A percentile compares a stretch with the other conserved stretches of the same genome.
phyloP scores from a whole-genome alignment of 1,139 yeast species.

The Blastobotrys serpentis region DNA sequence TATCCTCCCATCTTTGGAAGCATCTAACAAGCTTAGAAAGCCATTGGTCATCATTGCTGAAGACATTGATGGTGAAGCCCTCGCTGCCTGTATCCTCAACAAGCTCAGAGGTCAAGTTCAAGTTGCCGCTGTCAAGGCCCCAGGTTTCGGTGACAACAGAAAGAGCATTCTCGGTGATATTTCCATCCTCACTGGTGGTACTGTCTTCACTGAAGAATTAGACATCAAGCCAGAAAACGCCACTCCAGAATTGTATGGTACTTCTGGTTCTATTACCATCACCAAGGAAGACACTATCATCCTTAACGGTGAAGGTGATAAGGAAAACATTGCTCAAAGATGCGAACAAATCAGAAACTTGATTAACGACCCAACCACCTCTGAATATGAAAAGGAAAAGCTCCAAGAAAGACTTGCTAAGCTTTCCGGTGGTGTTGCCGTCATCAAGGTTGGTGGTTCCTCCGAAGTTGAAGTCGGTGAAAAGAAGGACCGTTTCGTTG shows the following conservation, averaged over 20 bases:
- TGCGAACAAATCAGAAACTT: conserved; percentile 94
- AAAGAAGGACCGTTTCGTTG: conserved; percentile 99
- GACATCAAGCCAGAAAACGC: conserved; percentile 97
- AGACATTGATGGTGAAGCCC: conserved; percentile 97
- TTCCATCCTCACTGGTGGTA: conserved; percentile 96
- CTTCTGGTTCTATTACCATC: conserved; percentile 88
- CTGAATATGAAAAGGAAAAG: conserved; percentile 97
- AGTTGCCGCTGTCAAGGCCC: conserved; percentile 98
- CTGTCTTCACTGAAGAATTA: conserved; percentile 97
- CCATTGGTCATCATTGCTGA: conserved; percentile 94
- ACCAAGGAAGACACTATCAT: conserved; percentile 97
- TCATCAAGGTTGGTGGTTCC: conserved; percentile 95
- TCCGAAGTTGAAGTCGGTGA: conserved; percentile 99
- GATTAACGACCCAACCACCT: conserved; percentile 66
- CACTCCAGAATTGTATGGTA: conserved; percentile 86
- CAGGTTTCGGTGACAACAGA: conserved; percentile 99
- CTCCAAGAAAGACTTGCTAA: conserved; percentile 98
- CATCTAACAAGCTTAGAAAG: conserved; percentile 92
- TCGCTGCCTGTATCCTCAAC: conserved; percentile 98
- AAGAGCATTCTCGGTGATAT: conserved; percentile 97
- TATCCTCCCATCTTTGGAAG: conserved; percentile 88
- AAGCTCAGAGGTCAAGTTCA: conserved; percentile 99
- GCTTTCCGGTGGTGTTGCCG: conserved; percentile 99
- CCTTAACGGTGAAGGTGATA: conserved; percentile 92
- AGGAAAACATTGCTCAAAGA: conserved; percentile 84